These are phyloP conservation scores for Postia placenta DNA, from an alignment of 768 basidiomycete genomes.

Conservation along the genomic window DNA sequence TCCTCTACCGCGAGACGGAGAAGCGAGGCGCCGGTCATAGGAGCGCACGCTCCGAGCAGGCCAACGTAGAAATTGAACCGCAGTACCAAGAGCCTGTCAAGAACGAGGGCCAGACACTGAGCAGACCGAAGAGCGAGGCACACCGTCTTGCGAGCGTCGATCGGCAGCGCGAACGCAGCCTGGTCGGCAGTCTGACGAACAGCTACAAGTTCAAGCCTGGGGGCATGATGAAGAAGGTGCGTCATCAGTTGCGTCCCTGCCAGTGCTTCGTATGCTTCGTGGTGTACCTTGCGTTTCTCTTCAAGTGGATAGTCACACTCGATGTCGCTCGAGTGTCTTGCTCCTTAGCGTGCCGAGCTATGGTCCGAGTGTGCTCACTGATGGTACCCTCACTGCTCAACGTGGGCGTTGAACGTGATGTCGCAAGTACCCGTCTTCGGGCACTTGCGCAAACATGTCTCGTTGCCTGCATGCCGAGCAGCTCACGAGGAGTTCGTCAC, in stretches of 20 bases:
- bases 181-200: conserved; percentile 89
- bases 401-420: no score
- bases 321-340: no score
- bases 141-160: conserved; percentile 43
- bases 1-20: conserved; percentile 93
- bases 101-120: conserved; percentile 40
- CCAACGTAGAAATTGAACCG: conserved; percentile 27
- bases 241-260: conserved; percentile 17
- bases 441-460: no score
- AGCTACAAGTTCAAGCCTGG: conserved; percentile 89
- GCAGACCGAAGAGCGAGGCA: conserved; percentile 55
- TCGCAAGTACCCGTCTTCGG: no score
- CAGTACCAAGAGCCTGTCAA: conserved; percentile 15
- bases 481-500: no score
- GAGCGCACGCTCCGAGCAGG: conserved; percentile 39
- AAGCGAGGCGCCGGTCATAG: conserved; percentile 67
- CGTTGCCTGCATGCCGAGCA: no score
- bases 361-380: no score
- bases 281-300: no score
- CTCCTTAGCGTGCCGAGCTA: no score
- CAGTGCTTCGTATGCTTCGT: background rate
- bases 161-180: conserved; percentile 68
- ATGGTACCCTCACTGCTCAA: no score
- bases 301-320: no score
- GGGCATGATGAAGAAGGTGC: conserved; percentile 96